Base-by-base conservation (phyloP, 495 filamentous ascomycete species). In the Xylaria sp. region DNA sequence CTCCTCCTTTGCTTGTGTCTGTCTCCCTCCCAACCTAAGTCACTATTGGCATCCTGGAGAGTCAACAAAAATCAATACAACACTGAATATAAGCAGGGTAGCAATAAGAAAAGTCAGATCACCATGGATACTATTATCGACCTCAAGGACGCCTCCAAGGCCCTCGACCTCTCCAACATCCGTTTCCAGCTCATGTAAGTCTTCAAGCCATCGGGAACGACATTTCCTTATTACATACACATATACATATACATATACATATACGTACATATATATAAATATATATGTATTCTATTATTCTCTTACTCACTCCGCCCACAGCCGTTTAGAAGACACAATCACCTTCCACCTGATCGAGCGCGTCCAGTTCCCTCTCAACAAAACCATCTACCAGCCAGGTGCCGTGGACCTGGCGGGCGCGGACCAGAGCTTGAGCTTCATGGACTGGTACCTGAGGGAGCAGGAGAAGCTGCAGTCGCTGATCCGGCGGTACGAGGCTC, bases 271-370 rank as follows among this genome's bases (percentile, higher is more conserved):
- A n/a, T n/a, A n/a, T n/a, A n/a, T n/a, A n/a, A n/a, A n/a, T 17
- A 19, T 21, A 21, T 61, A 24, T 19, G 12, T 53, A 41, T 14
- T 8, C 29, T 17, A 24, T 29, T 53, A 5, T 7, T 37, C 68
- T 64, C 70, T 63, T n/a, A 43, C 33, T 50, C 40, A 29, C 58
- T n/a, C 11, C 17, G 0, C 35, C n/a, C 35, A 19, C 78, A 98
- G 95, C 73, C 96, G 96, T 48, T 87, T 98, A 24, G 96, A 99
- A 84, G 97, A 99, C 79, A 98, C 97, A 69, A 98, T 99, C 78
- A 97, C 93, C 76, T 99, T 97, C 84, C 93, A 98, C 83, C 85
- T 98, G 29, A 99, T 99, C 78, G 97, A 99, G 80, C 92, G 97
- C 31, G 97, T 95, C 41, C 97, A 99, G 83, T 99, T 99, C 81